Conservation (phyloP, 2,329 filamentous ascomycete species). For the Neonectria coccinea region DNA sequence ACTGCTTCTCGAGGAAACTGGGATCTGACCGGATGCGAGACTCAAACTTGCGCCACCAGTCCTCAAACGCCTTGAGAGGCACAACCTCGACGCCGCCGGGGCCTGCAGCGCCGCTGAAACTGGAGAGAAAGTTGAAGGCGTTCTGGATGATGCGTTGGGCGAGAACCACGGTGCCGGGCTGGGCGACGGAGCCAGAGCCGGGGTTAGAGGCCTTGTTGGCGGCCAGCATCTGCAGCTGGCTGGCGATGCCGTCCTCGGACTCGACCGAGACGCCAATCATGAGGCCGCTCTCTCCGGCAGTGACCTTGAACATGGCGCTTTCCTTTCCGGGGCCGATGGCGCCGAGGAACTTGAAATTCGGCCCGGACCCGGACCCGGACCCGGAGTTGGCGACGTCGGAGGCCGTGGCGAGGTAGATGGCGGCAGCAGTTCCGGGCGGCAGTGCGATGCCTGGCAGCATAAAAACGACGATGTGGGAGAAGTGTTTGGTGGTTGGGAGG, state of each 20-base stretch:
- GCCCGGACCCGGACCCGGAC: constrained; percentile 56
- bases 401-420: constrained; percentile 82
- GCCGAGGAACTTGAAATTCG: constrained; percentile 85
- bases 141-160: constrained; percentile 96
- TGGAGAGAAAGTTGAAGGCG: constrained; percentile 94
- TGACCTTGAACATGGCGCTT: constrained; percentile 88
- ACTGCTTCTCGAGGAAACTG: constrained; percentile 80
- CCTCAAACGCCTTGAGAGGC: constrained; percentile 92
- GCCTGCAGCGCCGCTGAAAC: constrained; percentile 77
- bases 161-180: constrained; percentile 77
- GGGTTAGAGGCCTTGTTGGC: constrained; percentile 42
- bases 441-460: constrained; percentile 82
- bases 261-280: constrained; percentile 88
- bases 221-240: constrained; percentile 72
- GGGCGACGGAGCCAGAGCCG: constrained; percentile 36
- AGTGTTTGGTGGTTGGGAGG: constrained; percentile 62
- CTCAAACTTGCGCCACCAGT: constrained; percentile 99
- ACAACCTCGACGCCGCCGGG: constrained; percentile 82
- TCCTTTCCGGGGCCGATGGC: constrained; percentile 91
- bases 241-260: constrained; percentile 76
- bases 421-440: constrained; percentile 81
- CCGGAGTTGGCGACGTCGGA: constrained; percentile 53
- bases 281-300: constrained; percentile 59
- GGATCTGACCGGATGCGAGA: constrained; percentile 86
- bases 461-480: constrained; percentile 90